phyloP scores from a whole-genome alignment of 148 eudicot species.

The Rhododendron vialii region DNA sequence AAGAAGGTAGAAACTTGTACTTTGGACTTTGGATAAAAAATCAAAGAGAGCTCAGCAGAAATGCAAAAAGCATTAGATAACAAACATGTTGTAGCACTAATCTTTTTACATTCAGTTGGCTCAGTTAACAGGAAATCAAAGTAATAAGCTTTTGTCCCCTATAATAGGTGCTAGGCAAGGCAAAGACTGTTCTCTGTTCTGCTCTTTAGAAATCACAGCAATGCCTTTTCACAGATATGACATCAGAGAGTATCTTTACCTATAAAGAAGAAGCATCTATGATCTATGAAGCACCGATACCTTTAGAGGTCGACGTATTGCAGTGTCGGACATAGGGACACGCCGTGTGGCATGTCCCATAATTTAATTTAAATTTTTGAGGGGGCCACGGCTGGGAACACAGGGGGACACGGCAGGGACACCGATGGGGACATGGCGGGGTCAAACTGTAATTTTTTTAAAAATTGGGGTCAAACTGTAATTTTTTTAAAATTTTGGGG shows the following conservation, averaged over 20 bases:
- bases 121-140: background rate
- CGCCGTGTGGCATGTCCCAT: no score
- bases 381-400: no score
- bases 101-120: background rate
- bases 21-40: background rate
- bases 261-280: no score
- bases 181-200: background rate
- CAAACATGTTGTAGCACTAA: background rate
- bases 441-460: no score
- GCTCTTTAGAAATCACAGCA: background rate
- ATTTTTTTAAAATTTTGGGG: no score
- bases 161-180: background rate
- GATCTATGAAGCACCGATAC: no score
- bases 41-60: background rate
- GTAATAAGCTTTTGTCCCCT: background rate
- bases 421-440: no score
- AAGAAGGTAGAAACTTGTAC: background rate
- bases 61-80: background rate
- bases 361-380: no score
- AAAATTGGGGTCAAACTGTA: no score
- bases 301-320: no score
- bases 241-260: background rate
- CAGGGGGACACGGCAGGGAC: no score
- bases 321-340: no score
- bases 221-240: background rate